A percentile compares a stretch with the other conserved stretches of the same genome.
Evolutionary conservation across 805 yeast species (phyloP).

Genomic region (Grigorovia jiainica): DNA sequence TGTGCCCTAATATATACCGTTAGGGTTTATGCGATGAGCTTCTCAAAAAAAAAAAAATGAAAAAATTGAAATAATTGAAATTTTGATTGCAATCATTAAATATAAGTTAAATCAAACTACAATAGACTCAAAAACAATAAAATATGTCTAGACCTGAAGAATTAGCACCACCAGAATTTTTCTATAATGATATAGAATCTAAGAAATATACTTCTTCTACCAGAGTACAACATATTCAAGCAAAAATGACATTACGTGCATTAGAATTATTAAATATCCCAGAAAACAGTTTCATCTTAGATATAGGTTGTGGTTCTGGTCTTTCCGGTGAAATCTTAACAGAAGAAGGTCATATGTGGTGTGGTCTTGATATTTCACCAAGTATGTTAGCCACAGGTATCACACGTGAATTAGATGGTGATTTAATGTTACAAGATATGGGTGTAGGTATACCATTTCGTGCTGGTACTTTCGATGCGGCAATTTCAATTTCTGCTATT

Average conservation of each 20-base stretch:
- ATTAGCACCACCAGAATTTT: constrained; percentile 92
- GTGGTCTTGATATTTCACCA: constrained; percentile 94
- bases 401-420: constrained; percentile 90
- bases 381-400: constrained; percentile 92
- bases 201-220: constrained; percentile 84
- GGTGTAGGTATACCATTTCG: constrained; percentile 92
- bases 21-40: constrained; percentile 3
- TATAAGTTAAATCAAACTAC: no score
- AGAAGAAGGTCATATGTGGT: constrained; percentile 91
- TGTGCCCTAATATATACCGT: no score
- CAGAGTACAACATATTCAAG: constrained; percentile 97
- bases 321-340: constrained; percentile 87
- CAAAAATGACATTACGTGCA: constrained; percentile 93
- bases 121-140: neutral
- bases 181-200: constrained; percentile 86
- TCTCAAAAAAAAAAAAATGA: no score
- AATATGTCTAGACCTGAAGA: constrained; percentile 95
- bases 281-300: constrained; percentile 59
- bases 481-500: constrained; percentile 86
- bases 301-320: constrained; percentile 97
- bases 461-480: constrained; percentile 95
- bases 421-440: constrained; percentile 81
- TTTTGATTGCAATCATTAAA: no score
- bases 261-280: constrained; percentile 76
- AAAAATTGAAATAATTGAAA: no score